phyloP scores from a whole-genome alignment of 2,329 filamentous ascomycete species.

The Zarea fungicola region DNA sequence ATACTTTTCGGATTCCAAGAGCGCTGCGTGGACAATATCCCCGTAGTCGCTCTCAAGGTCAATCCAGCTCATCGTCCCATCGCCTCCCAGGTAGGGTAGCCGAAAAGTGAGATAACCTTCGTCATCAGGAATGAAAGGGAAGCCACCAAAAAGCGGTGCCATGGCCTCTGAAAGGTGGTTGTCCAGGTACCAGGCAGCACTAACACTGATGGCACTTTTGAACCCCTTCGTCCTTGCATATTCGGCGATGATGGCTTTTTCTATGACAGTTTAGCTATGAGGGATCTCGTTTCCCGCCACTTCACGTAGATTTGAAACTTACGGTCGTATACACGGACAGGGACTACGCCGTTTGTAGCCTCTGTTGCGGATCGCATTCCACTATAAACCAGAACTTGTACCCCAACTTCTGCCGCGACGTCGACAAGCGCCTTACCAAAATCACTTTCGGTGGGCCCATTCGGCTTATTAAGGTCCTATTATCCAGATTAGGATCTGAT shows the following conservation, averaged over 20 bases:
- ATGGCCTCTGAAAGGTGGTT: constrained; percentile 32
- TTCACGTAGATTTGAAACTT: constrained; percentile 7
- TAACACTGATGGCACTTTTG: constrained; percentile 29
- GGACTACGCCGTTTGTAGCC: constrained; percentile 28
- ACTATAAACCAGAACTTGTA: constrained; percentile 32
- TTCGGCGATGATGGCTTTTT: constrained; percentile 33
- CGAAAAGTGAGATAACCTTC: constrained; percentile 33
- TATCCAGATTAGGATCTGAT: not conserved
- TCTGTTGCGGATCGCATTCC: constrained; percentile 27
- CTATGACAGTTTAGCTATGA: constrained; percentile 19
- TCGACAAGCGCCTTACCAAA: constrained; percentile 31
- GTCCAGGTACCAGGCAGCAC: constrained; percentile 38
- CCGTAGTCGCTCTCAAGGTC: constrained; percentile 37
- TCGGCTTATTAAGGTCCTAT: constrained; percentile 21
- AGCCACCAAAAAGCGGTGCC: constrained; percentile 34
- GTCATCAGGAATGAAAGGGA: constrained; percentile 29
- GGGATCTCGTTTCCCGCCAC: not conserved
- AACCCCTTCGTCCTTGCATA: constrained; percentile 32
- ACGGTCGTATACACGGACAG: constrained; percentile 30
- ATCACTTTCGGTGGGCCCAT: constrained; percentile 28
- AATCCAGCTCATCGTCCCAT: constrained; percentile 31
- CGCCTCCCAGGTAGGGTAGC: constrained; percentile 35
- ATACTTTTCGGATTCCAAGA: constrained; percentile 34
- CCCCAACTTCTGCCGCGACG: constrained; percentile 27
- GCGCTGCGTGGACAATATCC: constrained; percentile 40